These are phyloP conservation scores for Neurospora discreta DNA, from an alignment of 495 filamentous ascomycete genomes.

Conservation along the genomic window DNA sequence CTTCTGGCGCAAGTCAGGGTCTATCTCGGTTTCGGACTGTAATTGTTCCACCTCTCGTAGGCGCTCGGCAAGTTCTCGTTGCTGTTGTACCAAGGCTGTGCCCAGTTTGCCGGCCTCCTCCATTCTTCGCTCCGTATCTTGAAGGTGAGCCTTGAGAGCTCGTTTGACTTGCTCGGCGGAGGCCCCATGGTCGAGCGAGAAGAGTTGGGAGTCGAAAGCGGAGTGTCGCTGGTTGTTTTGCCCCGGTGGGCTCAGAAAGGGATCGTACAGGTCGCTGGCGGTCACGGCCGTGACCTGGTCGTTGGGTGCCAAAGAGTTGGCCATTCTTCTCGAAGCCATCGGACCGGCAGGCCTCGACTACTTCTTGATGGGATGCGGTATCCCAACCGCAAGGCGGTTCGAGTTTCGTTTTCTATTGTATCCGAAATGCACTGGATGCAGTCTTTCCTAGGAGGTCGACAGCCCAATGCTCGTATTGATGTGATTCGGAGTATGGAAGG, in stretches of 20 bases:
- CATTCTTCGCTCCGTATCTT: conserved; percentile 80
- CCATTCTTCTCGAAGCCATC: conserved; percentile 14
- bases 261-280: conserved; percentile 36
- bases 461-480: background rate
- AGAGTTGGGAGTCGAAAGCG: conserved; percentile 65
- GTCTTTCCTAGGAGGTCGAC: background rate
- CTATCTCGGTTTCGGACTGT: conserved; percentile 70
- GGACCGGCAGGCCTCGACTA: background rate
- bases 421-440: background rate
- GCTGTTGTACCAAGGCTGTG: conserved; percentile 73
- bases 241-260: conserved; percentile 35
- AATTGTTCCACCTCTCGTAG: conserved; percentile 75
- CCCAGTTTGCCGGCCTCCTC: conserved; percentile 85
- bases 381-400: conserved; percentile 1
- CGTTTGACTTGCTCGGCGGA: conserved; percentile 81
- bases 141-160: conserved; percentile 80
- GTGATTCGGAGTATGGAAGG: conserved; percentile 1
- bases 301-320: conserved; percentile 23
- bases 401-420: conserved; percentile 3
- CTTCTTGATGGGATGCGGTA: background rate
- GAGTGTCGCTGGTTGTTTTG: conserved; percentile 59
- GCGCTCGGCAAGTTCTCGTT: conserved; percentile 65
- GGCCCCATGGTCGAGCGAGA: conserved; percentile 60
- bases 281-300: conserved; percentile 14
- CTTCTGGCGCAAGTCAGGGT: conserved; percentile 70